Evolutionary conservation across 2,329 filamentous ascomycete species (phyloP).

Genomic region (Arachnopeziza araneosa): DNA sequence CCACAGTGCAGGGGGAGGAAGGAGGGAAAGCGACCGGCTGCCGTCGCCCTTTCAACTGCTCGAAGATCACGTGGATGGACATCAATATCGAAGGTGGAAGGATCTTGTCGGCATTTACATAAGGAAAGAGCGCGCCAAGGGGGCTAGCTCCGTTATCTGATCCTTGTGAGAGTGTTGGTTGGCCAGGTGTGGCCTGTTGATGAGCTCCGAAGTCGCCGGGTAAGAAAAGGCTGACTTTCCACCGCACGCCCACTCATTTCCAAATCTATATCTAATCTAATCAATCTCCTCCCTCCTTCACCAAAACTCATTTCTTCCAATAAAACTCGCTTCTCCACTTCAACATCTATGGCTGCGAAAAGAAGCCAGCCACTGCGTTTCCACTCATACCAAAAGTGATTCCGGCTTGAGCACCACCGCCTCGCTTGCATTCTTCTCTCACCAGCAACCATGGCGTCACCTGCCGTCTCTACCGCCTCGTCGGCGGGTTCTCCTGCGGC

Average conservation of each 20-base stretch:
- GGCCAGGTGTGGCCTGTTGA: neutral
- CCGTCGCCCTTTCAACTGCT: no score
- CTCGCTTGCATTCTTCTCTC: neutral
- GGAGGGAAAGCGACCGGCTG: no score
- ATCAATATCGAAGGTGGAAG: neutral
- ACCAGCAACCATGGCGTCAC: constrained; percentile 15
- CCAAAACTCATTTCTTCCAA: neutral
- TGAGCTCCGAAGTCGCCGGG: constrained; percentile 1
- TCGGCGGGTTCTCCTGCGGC: constrained; percentile 33
- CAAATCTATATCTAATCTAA: neutral
- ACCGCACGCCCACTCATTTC: no score
- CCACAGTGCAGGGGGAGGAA: no score
- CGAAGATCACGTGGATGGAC: neutral
- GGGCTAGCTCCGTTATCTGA: neutral
- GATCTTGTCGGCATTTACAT: constrained; percentile 6
- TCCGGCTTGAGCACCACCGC: neutral
- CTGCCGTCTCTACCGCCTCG: constrained; percentile 34
- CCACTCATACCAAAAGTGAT: no score
- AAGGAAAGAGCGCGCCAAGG: neutral
- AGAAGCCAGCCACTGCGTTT: neutral
- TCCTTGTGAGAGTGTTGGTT: neutral
- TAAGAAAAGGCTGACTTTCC: neutral
- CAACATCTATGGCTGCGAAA: neutral
- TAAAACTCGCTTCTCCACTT: neutral
- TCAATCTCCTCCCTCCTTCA: neutral